Base-by-base conservation (phyloP, 2,329 filamentous ascomycete species). In the Hypoxylon rubiginosum region DNA sequence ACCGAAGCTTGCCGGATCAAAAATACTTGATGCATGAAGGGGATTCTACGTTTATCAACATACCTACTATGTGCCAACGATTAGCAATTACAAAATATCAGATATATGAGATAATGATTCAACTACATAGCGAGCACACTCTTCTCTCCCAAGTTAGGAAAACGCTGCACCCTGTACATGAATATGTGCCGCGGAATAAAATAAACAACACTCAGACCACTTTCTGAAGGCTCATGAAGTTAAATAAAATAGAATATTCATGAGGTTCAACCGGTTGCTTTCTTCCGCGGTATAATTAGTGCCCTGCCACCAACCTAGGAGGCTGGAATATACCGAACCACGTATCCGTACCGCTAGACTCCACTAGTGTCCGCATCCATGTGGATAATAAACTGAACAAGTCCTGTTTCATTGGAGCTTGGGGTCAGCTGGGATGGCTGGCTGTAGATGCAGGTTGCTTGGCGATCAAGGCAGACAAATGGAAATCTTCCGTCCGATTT, bases 401-500 rank as follows among this genome's bases (percentile, higher is more conserved):
- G 13, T 39, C 34, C 9, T 30, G 9, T 30, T 30, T 5, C 28
- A 30, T 30, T 9, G 9, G 28, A 34, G 9, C 32, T 34, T 34
- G 32, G 34, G 34, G 11, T 4, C 13, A 19, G n/a, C 36, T 17
- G 7, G 15, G 8, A 15, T 39, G 8, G 13, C n/a, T 43, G 39
- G 4, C 39, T 3, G n/a, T 19, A 19, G 39, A 43, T 43, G 19
- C n/a, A 43, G 3, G 36, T n/a, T 13, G 10, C 36, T 41, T 41
- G 36, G 36, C 36, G n/a, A n/a, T 41, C 15, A 41, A 17, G 36
- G 36, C n/a, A 4, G 36, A 41, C 13, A 41, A 17, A 41, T 41
- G 5, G 13, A 17, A 41, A 11, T 26, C 36, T 43, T 21, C 41
- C 24, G 48, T 39, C 59, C 45, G 58, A 56, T 45, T 45, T 62